phyloP scores from a whole-genome alignment of 139 green algal genomes.

The Chlamydomonas sp. region DNA sequence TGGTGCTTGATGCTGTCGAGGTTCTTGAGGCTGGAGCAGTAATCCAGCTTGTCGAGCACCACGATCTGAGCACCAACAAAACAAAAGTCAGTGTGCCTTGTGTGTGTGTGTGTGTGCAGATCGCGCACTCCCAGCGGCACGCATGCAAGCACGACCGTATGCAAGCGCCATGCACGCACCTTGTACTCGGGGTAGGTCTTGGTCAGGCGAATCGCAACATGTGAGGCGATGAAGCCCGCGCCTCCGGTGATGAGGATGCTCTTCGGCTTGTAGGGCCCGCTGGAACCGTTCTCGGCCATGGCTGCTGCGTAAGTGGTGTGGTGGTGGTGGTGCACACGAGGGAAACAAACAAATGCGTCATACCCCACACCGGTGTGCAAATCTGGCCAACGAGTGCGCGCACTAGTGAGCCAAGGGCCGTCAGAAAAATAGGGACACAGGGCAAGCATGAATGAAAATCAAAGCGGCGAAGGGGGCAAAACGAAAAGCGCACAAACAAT shows the following conservation, averaged over 20 bases:
- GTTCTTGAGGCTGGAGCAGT: slow-evolving; percentile 85
- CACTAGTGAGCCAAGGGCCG: too few relatives aligned
- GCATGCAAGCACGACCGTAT: too few relatives aligned
- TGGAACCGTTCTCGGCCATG: neutral
- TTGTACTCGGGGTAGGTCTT: slow-evolving; percentile 83
- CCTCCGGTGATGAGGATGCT: slow-evolving; percentile 83
- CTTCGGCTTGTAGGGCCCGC: slow-evolving; percentile 44
- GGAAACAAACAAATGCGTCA: too few relatives aligned
- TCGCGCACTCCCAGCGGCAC: too few relatives aligned
- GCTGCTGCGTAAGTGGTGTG: neutral
- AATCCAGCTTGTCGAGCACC: slow-evolving; percentile 94
- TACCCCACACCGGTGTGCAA: too few relatives aligned
- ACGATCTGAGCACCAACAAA: slow-evolving; percentile 31
- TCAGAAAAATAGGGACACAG: too few relatives aligned
- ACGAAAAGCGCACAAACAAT: too few relatives aligned
- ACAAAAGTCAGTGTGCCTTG: neutral
- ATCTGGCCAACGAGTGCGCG: too few relatives aligned
- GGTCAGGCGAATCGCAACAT: slow-evolving; percentile 70
- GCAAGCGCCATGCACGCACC: too few relatives aligned
- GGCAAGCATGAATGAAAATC: too few relatives aligned
- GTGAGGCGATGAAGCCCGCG: slow-evolving; percentile 89
- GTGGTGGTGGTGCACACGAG: neutral
- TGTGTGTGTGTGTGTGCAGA: too few relatives aligned
- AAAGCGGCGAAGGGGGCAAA: too few relatives aligned
- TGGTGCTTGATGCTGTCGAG: slow-evolving; percentile 40